Evolutionary conservation across 139 green algal species (phyloP).

Genomic region (Chlorella sp.): DNA sequence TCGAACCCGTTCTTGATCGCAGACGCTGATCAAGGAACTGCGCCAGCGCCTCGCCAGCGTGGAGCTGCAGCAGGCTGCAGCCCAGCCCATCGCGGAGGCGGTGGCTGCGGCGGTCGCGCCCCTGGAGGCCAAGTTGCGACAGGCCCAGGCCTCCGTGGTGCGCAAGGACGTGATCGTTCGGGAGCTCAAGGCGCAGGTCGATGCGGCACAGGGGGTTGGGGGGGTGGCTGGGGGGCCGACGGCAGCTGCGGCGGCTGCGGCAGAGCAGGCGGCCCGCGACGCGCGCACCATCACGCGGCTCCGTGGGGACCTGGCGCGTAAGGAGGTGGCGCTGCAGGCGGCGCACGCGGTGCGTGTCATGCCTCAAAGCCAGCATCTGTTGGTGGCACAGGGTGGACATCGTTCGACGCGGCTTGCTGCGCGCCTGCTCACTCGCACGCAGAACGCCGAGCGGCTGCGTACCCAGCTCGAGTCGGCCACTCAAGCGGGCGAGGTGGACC

Average conservation of each 20-base stretch:
- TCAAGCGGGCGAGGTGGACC: too few relatives aligned
- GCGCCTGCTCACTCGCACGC: too few relatives aligned
- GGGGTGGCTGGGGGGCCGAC: background rate
- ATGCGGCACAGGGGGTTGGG: too few relatives aligned
- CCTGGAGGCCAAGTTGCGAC: background rate
- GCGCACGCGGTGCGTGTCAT: background rate
- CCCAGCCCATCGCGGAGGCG: background rate
- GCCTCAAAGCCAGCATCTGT: too few relatives aligned
- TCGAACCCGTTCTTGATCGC: background rate
- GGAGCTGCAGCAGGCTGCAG: constrained; percentile 1
- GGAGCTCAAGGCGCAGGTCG: constrained; percentile 12
- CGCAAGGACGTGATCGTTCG: constrained; percentile 39
- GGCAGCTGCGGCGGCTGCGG: background rate
- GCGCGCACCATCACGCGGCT: background rate
- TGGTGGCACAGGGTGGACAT: too few relatives aligned
- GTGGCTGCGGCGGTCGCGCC: background rate
- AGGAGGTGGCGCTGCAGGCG: background rate
- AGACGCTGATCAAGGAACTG: constrained; percentile 15
- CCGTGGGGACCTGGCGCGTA: background rate
- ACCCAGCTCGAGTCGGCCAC: too few relatives aligned
- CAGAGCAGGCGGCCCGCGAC: background rate
- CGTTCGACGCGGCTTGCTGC: too few relatives aligned
- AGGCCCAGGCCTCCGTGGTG: background rate
- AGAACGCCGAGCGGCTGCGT: too few relatives aligned
- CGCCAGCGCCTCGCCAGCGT: constrained; percentile 23